Conservation (phyloP, 129 eudicot genomes). For the Tagetes erecta region DNA sequence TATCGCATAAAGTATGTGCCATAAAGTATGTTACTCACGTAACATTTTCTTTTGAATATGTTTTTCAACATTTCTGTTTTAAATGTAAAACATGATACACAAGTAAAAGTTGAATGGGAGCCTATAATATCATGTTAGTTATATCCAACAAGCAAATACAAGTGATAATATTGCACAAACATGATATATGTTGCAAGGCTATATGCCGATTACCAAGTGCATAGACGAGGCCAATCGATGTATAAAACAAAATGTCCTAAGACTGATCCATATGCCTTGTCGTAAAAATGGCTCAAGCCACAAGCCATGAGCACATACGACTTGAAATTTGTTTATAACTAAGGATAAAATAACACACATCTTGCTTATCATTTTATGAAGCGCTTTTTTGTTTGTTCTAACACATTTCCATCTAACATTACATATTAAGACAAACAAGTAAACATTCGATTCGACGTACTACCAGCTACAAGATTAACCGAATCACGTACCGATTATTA, state of each 20-base stretch:
- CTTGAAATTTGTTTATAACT: neutral
- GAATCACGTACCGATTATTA: conserved; percentile 13
- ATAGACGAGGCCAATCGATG: too few relatives aligned
- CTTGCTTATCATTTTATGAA: neutral
- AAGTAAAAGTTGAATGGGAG: too few relatives aligned
- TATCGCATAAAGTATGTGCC: too few relatives aligned
- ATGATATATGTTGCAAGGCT: too few relatives aligned
- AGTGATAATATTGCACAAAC: too few relatives aligned
- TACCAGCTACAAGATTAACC: conserved; percentile 15
- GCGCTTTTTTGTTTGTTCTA: neutral
- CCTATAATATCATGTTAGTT: too few relatives aligned
- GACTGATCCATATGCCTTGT: neutral
- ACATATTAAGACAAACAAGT: conserved; percentile 16
- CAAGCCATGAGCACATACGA: neutral
- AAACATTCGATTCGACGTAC: neutral
- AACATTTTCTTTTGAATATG: too few relatives aligned
- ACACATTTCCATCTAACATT: conserved; percentile 18
- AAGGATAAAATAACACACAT: neutral
- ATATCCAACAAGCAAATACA: too few relatives aligned
- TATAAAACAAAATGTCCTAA: neutral
- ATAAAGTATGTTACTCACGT: too few relatives aligned
- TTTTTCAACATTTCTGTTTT: too few relatives aligned
- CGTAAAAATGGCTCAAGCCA: neutral
- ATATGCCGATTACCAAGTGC: too few relatives aligned
- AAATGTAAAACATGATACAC: too few relatives aligned